Base-by-base conservation (phyloP, 2,329 filamentous ascomycete genomes). In the Trematosphaeria pertusa region DNA sequence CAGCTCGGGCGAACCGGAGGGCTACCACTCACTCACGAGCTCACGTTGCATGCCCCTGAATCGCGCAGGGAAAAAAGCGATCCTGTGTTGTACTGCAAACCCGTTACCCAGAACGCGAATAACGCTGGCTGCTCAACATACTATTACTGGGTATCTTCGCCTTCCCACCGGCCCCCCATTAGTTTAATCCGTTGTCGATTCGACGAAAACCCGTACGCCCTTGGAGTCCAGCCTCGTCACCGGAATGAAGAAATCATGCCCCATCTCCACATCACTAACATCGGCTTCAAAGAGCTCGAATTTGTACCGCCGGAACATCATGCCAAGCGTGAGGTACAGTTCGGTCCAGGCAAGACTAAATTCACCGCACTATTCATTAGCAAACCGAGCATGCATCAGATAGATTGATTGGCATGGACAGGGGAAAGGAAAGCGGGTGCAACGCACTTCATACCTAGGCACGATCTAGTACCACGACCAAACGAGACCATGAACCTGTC, bases 401-500 rank as follows among this genome's bases (percentile, higher is more conserved):
- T 15, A 12, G 15, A 34, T 3, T 21, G 21, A 36, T 15, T 26
- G 21, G 28, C 26, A 30, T 14, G 6, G 10, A 30, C 18, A 15
- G 22, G 38, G n/a, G 20, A 33, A 11, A 42, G 12, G 15, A 5
- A 37, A 33, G 28, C n/a, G 39, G 40, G 24, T 30, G 35, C 30
- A 17, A 60, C 57, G 14, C 40, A 62, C 59, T 71, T 73, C 9
- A 75, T 65, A 0, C 76, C 75, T 10, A 78, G 53, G 50, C 76
- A 79, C 9, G 58, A 58, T 11, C 76, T 59, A 4, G 70, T 71
- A 1, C 77, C 77, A 28, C 70, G 70, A 2, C 69, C 64, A 47
- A 78, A 78, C 1, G 62, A 64, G 4, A 77, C 68, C 37, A 75
- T 64, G 47, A 72, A 77, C 21, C 67, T 65, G n/a, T 72, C 69